These are phyloP conservation scores for Lagerstroemia fauriei DNA, from an alignment of 441 rosid genomes.

Conservation along the genomic window DNA sequence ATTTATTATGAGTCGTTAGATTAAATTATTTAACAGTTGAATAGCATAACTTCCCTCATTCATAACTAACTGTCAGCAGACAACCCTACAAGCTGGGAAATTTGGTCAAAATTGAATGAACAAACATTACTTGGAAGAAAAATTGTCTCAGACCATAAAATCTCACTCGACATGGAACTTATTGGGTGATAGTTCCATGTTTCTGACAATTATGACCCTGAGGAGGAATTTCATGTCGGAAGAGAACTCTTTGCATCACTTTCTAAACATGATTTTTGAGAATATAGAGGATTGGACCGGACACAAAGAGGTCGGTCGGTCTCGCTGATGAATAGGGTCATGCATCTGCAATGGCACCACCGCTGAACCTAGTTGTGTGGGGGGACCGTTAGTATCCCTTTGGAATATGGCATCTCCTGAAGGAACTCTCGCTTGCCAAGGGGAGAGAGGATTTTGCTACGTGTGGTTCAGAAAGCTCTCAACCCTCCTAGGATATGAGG, in stretches of 20 bases:
- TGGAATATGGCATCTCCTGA: neutral
- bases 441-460: neutral
- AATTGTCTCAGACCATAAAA: neutral
- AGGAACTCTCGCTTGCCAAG: too few species aligned
- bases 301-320: neutral
- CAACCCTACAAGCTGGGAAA: neutral
- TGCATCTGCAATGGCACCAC: neutral
- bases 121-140: too few species aligned
- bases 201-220: neutral
- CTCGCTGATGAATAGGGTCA: neutral
- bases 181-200: neutral
- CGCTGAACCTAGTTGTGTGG: neutral
- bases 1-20: too few species aligned
- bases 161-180: neutral
- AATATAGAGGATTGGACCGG: neutral
- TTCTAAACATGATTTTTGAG: too few species aligned
- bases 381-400: slow-evolving; percentile 1
- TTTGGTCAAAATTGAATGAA: too few species aligned
- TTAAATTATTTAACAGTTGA: too few species aligned
- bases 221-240: too few species aligned
- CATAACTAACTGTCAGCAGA: neutral
- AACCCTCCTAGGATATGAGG: neutral
- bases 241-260: too few species aligned
- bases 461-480: neutral
- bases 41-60: too few species aligned